Evolutionary conservation across 768 basidiomycete genomes (phyloP), one percentile per base, ranked within the genome.

Genomic region (Amanita exitialis): DNA sequence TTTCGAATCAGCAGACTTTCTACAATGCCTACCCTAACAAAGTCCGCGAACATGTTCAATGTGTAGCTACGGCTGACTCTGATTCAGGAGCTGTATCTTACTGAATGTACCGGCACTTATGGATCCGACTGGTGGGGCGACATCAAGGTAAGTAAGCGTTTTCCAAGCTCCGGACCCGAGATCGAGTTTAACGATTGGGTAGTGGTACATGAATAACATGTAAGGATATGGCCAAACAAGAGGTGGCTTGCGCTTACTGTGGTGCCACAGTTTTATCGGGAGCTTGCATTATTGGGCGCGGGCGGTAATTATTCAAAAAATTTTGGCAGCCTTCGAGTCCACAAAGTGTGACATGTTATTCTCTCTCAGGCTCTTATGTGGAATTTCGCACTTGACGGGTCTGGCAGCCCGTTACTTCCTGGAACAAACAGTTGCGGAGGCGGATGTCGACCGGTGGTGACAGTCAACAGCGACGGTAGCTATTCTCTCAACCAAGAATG

Each of bases 91-190:
- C 69, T 76, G 15, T 75, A 73, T 51, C 73, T 76, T 53, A 74
- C 75, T 0, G 86, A 88, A 63, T 88, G 87, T 58, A 64, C 77
- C 0, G 85, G 86, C 6, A 78, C 73, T 0, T 64, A 75, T 50
- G 81, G 83, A 10, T 75, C 75, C 6, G 82, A 87, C 59, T 88
- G 85, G 86, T 90, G 86, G 86, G 69, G 67, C 43, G 84, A 88
- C 56, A 80, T 88, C 64, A 88, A 88, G 74, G 84, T 80, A 64
- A 38, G 55, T 41, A 3, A 8, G 18, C 16, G 8, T 13, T 48
- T 16, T 8, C 25, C 25, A 25, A 9, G 25, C 44, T 21, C 5
- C 23, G 10, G 13, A 48, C n/a, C 34, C 44, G 9, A 15, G 42
- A 7, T 28, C 27, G 1, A 15, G 3, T 16, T 51, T 12, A n/a